These are phyloP conservation scores for Ampelomyces quisqualis DNA, from an alignment of 2,329 filamentous ascomycete species.

Conservation along the genomic window DNA sequence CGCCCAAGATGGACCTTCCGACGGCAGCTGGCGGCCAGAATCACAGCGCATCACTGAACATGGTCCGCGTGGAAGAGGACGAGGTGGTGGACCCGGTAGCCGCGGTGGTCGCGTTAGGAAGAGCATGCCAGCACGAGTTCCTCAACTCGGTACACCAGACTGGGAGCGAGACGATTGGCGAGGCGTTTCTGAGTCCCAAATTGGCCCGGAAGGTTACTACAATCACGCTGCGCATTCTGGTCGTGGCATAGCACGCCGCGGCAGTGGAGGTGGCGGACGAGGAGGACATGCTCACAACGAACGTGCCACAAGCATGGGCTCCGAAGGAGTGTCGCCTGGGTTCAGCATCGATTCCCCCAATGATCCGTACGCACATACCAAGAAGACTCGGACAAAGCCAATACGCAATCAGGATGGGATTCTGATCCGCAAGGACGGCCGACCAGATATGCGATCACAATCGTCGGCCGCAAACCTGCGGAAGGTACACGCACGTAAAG, in stretches of 20 bases:
- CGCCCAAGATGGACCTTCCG: constrained; percentile 31
- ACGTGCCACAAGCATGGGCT: constrained; percentile 30
- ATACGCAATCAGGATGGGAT: constrained; percentile 53
- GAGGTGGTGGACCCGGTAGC: constrained; percentile 44
- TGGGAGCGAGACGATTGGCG: constrained; percentile 46
- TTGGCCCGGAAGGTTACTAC: constrained; percentile 43
- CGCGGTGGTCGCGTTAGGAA: constrained; percentile 44
- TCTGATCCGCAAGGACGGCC: constrained; percentile 54
- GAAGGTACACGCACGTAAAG: constrained; percentile 54
- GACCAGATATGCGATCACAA: constrained; percentile 55
- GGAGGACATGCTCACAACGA: constrained; percentile 29
- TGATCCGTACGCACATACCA: constrained; percentile 46
- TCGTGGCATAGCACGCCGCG: constrained; percentile 37
- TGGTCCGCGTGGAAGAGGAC: constrained; percentile 41
- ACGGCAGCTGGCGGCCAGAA: constrained; percentile 38
- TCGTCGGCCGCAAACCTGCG: constrained; percentile 54
- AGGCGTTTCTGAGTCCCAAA: constrained; percentile 36
- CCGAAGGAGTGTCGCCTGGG: constrained; percentile 29
- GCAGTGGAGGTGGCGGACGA: constrained; percentile 35
- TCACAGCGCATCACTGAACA: constrained; percentile 33
- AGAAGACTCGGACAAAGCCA: constrained; percentile 54
- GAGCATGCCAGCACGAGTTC: constrained; percentile 34
- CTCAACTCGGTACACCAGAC: constrained; percentile 41
- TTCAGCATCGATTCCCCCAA: constrained; percentile 23
- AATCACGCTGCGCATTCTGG: constrained; percentile 27